Evolutionary conservation across 2,329 filamentous ascomycete species (phyloP), one percentile per base, ranked within the genome.

Genomic region (Fusarium floridanum): DNA sequence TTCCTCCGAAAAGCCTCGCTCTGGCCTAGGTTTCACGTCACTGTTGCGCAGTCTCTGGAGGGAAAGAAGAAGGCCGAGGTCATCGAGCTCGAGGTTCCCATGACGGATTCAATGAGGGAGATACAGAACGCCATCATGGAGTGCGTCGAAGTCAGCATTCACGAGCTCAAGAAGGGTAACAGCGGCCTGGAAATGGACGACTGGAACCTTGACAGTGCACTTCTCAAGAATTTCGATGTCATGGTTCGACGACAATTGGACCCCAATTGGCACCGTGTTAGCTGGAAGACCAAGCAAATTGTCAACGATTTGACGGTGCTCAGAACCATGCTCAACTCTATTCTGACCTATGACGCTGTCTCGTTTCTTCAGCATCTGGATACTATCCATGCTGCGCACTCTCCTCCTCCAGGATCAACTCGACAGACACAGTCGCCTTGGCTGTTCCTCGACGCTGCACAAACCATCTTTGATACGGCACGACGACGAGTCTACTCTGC

Each of bases 61-160:
- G 95, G 95, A 11, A 94, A 94, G 81, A 94, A 94, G 80, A 98
- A 96, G 81, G 96, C 97, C 6, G 97, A 99, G 83, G 97, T 99
- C 55, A 97, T 99, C 73, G 97, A 99, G 83, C 88, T 98, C 27
- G 97, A 98, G 83, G 93, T 99, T 6, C 93, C 94, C 32, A 98
- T 99, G 96, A 98, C 95, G 6, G 94, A 97, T 41, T 89, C 91
- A 60, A 99, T 99, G 97, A 90, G 90, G 70, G 92, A 95, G 48
- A 98, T 99, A 45, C 97, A 99, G 80, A 96, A 94, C 73, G 95
- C 97, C 29, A 93, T 98, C 69, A 90, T 99, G 83, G 96, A 98
- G 81, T 99, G 97, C 80, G 95, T 99, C 20, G 96, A 98, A 83
- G 92, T 95, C 76, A 98, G 95, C 80, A 97, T 99, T 75, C 91